Percentiles rank a stretch among this genome's conserved stretches.
phyloP scores from a whole-genome alignment of 768 basidiomycete species.

The Boletus eberwhitei region DNA sequence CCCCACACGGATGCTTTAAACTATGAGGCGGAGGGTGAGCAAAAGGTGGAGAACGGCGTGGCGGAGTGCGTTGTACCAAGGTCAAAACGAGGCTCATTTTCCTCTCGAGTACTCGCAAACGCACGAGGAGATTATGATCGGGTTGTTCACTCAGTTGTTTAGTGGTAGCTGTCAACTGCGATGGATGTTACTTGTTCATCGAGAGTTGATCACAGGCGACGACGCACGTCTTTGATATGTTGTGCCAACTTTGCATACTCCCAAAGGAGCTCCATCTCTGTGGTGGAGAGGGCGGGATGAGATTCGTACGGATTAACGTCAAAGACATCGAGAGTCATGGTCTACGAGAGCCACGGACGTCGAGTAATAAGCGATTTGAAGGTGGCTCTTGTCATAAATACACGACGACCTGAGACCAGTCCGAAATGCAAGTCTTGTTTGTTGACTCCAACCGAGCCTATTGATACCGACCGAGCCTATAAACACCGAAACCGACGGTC shows the following conservation, averaged over 20 bases:
- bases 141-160: conserved; percentile 69
- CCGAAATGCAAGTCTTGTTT: no score
- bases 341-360: background rate
- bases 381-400: background rate
- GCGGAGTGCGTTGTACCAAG: conserved; percentile 46
- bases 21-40: conserved; percentile 37
- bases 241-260: conserved; percentile 88
- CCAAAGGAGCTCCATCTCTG: conserved; percentile 84
- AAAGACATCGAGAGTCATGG: conserved; percentile 27
- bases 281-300: conserved; percentile 59
- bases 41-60: background rate
- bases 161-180: conserved; percentile 64
- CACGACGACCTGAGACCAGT: no score
- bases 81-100: conserved; percentile 96
- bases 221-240: conserved; percentile 70
- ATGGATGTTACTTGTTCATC: background rate
- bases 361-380: background rate
- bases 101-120: conserved; percentile 78
- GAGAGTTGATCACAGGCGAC: background rate
- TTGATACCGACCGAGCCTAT: background rate
- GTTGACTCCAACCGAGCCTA: no score
- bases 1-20: conserved; percentile 98
- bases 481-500: conserved; percentile 1
- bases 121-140: conserved; percentile 71
- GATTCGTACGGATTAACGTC: conserved; percentile 68